These are phyloP conservation scores for Rhodotorula toruloides DNA, from an alignment of 768 basidiomycete genomes.

Conservation along the genomic window DNA sequence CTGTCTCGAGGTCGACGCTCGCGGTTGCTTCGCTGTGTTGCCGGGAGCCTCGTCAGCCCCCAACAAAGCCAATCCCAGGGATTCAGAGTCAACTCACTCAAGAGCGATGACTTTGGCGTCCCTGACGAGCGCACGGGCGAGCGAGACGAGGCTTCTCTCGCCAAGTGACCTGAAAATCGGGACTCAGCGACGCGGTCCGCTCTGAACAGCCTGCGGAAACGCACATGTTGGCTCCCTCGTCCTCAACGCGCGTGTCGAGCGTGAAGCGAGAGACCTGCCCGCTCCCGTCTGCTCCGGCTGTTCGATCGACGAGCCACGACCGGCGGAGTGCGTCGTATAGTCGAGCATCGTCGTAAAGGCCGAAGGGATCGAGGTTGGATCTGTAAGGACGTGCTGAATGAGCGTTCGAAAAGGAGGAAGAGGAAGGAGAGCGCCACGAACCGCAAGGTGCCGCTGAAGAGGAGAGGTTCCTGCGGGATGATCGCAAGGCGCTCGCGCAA, in stretches of 20 bases:
- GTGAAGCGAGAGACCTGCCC: conserved; percentile 55
- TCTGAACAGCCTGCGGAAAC: background rate
- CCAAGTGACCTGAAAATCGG: conserved; percentile 23
- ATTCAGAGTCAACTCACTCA: conserved; percentile 66
- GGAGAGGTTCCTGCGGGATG: conserved; percentile 40
- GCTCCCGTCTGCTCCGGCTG: background rate
- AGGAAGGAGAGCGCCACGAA: background rate
- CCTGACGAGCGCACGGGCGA: conserved; percentile 81
- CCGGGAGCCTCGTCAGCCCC: too few species aligned
- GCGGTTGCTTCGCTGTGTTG: conserved; percentile 38
- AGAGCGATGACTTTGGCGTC: conserved; percentile 73
- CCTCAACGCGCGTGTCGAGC: conserved; percentile 74
- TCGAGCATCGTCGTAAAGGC: conserved; percentile 63
- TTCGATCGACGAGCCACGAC: conserved; percentile 65
- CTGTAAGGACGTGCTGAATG: conserved; percentile 1
- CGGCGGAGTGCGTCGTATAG: conserved; percentile 81
- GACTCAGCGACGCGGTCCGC: background rate
- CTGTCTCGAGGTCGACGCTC: conserved; percentile 59
- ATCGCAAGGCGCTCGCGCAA: conserved; percentile 27
- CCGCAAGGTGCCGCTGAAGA: conserved; percentile 74
- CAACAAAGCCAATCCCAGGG: conserved; percentile 52
- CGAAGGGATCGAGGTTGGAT: conserved; percentile 83
- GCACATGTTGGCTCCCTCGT: conserved; percentile 57
- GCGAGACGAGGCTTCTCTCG: conserved; percentile 74
- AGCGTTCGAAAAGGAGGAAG: background rate